Base-by-base conservation (phyloP, 805 yeast species). In the Ogataea nakhonphanomensis region DNA sequence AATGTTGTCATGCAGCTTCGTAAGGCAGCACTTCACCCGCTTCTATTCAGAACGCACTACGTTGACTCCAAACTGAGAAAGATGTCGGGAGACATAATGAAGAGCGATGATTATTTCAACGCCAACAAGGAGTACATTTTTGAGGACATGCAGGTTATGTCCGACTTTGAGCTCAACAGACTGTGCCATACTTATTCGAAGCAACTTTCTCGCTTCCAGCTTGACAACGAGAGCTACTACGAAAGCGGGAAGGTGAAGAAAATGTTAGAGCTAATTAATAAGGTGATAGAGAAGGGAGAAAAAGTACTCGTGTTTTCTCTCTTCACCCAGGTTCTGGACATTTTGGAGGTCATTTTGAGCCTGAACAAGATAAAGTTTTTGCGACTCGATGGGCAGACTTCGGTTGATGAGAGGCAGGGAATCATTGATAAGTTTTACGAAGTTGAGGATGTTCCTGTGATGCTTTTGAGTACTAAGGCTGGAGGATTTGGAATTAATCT, bases 401-500 rank as follows among this genome's bases (percentile, higher is more conserved):
- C 90, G 10, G 99, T 93, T 40, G 96, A 93, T 47, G 81, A 85
- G 21, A 78, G 99, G 58, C 99, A 93, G 62, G 87, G 84, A 43
- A 67, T 91, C 50, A 91, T 93, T 51, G 99, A 93, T 65, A 78
- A 78, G 51, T 93, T 85, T 58, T 83, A 88, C 55, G 89, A 85
- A 25, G 95, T 89, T 46, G 74, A 76, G 0, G 70, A 78, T 5
- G 86, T 93, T 48, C 91, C 95, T 0, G 83, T 93, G 3, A 91
- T 93, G 55, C 69, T 93, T 35, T 68, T 93, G 31, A 87, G 96
- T 8, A 93, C 99, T 3, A 88, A 87, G 59, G 98, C 99, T 1
- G 99, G 99, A 58, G 99, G 99, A 1, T 93, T 93, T 65, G 99
- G 99, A 43, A 93, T 93, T 64, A 93, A 93, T 57, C 73, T 93